Evolutionary conservation across 2,329 filamentous ascomycete species (phyloP).

Genomic region (Cadophora malorum): DNA sequence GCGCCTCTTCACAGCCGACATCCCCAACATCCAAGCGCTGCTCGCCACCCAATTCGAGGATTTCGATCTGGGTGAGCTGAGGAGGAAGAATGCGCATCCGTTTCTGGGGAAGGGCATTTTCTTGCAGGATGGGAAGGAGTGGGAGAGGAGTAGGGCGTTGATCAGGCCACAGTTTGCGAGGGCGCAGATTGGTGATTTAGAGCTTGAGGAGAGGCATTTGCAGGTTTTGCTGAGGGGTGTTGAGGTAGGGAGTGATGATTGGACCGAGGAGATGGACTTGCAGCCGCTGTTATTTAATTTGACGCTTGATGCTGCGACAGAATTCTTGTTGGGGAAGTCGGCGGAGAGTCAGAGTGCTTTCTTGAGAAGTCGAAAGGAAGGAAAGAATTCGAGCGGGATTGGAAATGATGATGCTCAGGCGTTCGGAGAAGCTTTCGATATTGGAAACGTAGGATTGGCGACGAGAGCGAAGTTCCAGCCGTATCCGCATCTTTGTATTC

Average conservation of each 20-base stretch:
- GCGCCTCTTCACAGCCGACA: constrained; percentile 30
- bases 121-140: constrained; percentile 8
- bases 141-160: constrained; percentile 13
- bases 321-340: constrained; percentile 14
- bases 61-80: constrained; percentile 23
- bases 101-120: constrained; percentile 15
- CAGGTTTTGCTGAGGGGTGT: not conserved
- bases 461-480: constrained; percentile 1
- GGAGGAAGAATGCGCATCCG: not conserved
- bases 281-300: constrained; percentile 5
- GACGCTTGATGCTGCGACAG: constrained; percentile 18
- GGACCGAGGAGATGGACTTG: constrained; percentile 7
- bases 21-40: constrained; percentile 35
- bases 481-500: constrained; percentile 1
- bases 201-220: constrained; percentile 14
- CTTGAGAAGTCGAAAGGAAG: not conserved
- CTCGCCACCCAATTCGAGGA: constrained; percentile 35
- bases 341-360: not conserved
- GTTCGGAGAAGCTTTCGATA: constrained; percentile 11
- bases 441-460: not conserved
- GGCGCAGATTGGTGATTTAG: constrained; percentile 10
- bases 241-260: not conserved
- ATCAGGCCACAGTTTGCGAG: constrained; percentile 17
- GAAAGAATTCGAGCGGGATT: too few relatives aligned
- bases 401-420: not conserved